These are phyloP conservation scores for Nemania sp. DNA, from an alignment of 2,329 filamentous ascomycete genomes.

Conservation along the genomic window DNA sequence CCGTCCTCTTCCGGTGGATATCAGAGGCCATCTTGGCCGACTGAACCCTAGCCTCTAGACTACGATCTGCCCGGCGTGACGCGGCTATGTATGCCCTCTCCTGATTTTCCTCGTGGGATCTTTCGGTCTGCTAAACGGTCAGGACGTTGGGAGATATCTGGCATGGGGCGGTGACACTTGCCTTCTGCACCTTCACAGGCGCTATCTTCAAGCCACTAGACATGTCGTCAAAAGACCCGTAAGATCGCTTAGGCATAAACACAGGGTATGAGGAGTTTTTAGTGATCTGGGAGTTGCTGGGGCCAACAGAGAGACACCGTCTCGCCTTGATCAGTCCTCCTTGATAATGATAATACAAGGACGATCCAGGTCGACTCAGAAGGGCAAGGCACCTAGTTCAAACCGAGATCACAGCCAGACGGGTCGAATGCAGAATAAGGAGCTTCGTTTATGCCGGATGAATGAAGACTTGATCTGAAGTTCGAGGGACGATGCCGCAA, in stretches of 20 bases:
- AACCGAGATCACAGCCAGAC: neutral
- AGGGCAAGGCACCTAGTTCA: neutral
- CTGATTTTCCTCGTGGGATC: conserved; percentile 80
- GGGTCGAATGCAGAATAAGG: neutral
- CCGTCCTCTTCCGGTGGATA: conserved; percentile 86
- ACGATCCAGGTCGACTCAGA: too few species aligned
- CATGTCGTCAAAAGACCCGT: conserved; percentile 41
- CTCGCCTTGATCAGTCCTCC: neutral
- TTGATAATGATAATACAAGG: too few species aligned
- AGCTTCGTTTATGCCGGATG: neutral
- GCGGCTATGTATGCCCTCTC: conserved; percentile 92
- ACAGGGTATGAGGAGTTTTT: neutral
- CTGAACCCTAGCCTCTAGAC: conserved; percentile 83
- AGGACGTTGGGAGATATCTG: conserved; percentile 14
- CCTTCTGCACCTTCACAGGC: conserved; percentile 45
- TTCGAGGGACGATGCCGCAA: too few species aligned
- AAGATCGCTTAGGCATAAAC: conserved; percentile 48
- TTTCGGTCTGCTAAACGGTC: conserved; percentile 61
- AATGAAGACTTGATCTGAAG: neutral
- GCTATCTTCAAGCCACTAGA: conserved; percentile 38
- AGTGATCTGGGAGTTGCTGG: neutral
- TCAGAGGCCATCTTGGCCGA: conserved; percentile 88
- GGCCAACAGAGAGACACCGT: neutral
- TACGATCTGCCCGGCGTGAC: conserved; percentile 83
- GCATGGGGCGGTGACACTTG: conserved; percentile 15